Evolutionary conservation across 495 filamentous ascomycete species (phyloP).

Genomic region (Pyrenula aspistea): DNA sequence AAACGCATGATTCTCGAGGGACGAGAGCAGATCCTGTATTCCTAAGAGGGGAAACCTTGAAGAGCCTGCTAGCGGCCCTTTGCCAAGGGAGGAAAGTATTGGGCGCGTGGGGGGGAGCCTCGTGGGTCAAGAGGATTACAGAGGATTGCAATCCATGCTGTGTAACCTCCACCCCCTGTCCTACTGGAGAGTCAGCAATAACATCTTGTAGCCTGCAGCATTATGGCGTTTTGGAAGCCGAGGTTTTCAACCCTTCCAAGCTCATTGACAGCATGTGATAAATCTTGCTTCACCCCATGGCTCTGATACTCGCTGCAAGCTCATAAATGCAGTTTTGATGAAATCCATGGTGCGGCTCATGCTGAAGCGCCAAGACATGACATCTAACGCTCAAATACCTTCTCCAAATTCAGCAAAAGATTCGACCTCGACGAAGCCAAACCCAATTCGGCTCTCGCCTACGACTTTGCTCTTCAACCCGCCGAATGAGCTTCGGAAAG

Average conservation of each 20-base stretch:
- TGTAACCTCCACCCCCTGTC: neutral
- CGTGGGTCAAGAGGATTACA: neutral
- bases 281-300: neutral
- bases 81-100: too few relatives aligned
- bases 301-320: neutral
- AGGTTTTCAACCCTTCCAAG: neutral
- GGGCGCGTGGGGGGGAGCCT: neutral
- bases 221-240: neutral
- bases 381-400: neutral
- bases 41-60: too few relatives aligned
- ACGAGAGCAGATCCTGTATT: neutral
- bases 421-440: neutral
- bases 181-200: neutral
- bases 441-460: neutral
- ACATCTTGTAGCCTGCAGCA: neutral
- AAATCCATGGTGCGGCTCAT: neutral
- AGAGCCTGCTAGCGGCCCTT: too few relatives aligned
- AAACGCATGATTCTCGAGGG: neutral
- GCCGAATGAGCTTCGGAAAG: neutral
- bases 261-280: neutral
- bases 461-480: neutral
- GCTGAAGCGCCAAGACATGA: neutral
- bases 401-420: neutral
- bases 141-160: neutral
- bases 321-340: neutral